Base-by-base conservation (phyloP, 2,329 filamentous ascomycete species). In the Xylaria sp. region DNA sequence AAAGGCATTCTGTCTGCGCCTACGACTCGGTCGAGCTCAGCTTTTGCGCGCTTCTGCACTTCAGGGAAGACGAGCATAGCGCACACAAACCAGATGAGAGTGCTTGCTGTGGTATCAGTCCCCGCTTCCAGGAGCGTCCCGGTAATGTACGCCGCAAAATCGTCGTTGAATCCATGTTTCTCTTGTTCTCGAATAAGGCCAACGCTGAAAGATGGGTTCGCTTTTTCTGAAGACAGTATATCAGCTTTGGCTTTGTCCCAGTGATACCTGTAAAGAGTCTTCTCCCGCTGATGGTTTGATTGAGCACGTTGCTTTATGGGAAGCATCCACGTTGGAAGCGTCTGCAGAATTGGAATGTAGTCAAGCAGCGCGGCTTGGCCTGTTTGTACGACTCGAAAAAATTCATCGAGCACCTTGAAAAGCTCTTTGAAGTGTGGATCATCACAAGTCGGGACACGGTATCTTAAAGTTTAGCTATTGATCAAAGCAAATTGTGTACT, bases 21-120 rank as follows among this genome's bases (percentile, higher is more conserved):
- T 60, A 84, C 85, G 1, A 87, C 84, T 7, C 80, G 76, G 71
- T 89, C 86, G n/a, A 89, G 79, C 75, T 89, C 86, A 46, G 82
- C 83, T 74, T 88, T 85, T 2, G 83, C 82, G 71, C 81, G 82
- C 58, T 75, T 75, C 67, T 84, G 81, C 78, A 84, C 85, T 67
- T 83, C 81, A 0, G 86, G 86, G 69, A 85, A 83, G 68, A 85
- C 75, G 15, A 81, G 79, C 83, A 86, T 83, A 68, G 81, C 80
- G 80, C 83, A 83, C 41, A 84, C 71, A 75, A 84, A 85, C 74
- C 82, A 82, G 71, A 84, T 81, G 71, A 84, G 76, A 9, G 82
- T 82, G 8, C 80, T 82, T 3, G 82, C 80, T 56, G 83, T 82
- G 20, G 83, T 85, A 28, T 84, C 80, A 0, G 79, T 77, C 3